Conservation (phyloP, 2,329 filamentous ascomycete genomes). For the Cladophialophora bantiana region DNA sequence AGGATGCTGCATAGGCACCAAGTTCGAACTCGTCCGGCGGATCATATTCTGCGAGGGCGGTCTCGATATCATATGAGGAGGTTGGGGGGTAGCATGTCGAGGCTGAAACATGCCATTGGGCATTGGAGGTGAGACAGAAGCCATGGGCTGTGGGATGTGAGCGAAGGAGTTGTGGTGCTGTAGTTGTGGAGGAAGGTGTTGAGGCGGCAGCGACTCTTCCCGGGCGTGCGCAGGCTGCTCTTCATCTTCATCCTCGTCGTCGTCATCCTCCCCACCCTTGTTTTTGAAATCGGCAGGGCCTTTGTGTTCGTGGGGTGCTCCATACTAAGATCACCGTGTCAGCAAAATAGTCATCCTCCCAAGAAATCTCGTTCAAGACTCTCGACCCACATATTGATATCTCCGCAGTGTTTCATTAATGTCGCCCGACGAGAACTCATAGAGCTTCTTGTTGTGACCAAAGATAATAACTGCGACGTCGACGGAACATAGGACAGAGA, state of each 20-base stretch:
- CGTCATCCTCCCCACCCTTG: slow-evolving; percentile 78
- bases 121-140: slow-evolving; percentile 88
- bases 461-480: slow-evolving; percentile 99
- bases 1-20: slow-evolving; percentile 69
- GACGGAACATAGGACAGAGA: slow-evolving; percentile 96
- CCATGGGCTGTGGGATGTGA: slow-evolving; percentile 80
- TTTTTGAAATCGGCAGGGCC: slow-evolving; percentile 91
- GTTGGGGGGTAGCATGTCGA: slow-evolving; percentile 82
- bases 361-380: background rate
- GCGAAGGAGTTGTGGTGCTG: slow-evolving; percentile 74
- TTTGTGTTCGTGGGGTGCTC: slow-evolving; percentile 93
- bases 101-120: slow-evolving; percentile 76
- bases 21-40: slow-evolving; percentile 75
- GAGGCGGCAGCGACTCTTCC: slow-evolving; percentile 64
- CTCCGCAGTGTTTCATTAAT: slow-evolving; percentile 88
- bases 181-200: slow-evolving; percentile 66
- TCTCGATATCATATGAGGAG: slow-evolving; percentile 71
- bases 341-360: slow-evolving; percentile 11
- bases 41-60: slow-evolving; percentile 82
- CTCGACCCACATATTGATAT: slow-evolving; percentile 82
- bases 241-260: slow-evolving; percentile 73
- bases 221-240: slow-evolving; percentile 66
- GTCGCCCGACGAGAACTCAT: slow-evolving; percentile 94
- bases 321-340: slow-evolving; percentile 68
- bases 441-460: slow-evolving; percentile 97